Conservation (phyloP, 805 yeast genomes). For the Candida corydali region DNA sequence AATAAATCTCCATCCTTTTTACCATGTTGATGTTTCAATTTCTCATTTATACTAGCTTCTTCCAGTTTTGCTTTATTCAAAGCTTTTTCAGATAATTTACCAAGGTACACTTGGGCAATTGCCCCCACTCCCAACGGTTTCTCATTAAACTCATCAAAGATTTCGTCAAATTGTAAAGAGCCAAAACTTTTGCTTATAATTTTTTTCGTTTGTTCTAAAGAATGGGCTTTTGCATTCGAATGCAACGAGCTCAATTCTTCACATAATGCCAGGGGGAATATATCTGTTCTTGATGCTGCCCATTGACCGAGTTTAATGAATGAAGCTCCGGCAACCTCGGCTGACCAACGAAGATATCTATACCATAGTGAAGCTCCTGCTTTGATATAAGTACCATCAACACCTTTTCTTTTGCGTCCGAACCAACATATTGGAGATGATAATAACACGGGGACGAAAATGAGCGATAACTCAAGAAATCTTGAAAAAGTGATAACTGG, state of each 20-base stretch:
- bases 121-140: slow-evolving; percentile 96
- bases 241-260: slow-evolving; percentile 73
- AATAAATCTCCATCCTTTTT: slow-evolving; percentile 15
- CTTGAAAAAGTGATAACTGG: slow-evolving; percentile 68
- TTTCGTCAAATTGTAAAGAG: slow-evolving; percentile 54
- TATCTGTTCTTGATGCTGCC: slow-evolving; percentile 97
- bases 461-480: slow-evolving; percentile 58
- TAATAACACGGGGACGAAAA: slow-evolving; percentile 69
- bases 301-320: slow-evolving; percentile 93
- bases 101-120: slow-evolving; percentile 91
- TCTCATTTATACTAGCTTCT: slow-evolving; percentile 15
- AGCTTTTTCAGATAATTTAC: slow-evolving; percentile 50
- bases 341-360: slow-evolving; percentile 52
- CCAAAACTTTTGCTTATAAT: slow-evolving; percentile 60
- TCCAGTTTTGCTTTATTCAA: slow-evolving; percentile 31
- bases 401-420: slow-evolving; percentile 39
- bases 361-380: slow-evolving; percentile 74
- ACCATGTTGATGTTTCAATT: slow-evolving; percentile 4
- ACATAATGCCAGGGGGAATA: slow-evolving; percentile 78
- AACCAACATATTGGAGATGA: slow-evolving; percentile 61
- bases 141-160: slow-evolving; percentile 74
- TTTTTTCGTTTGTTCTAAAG: slow-evolving; percentile 53
- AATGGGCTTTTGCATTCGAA: slow-evolving; percentile 77
- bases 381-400: slow-evolving; percentile 29
- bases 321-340: slow-evolving; percentile 90